Base-by-base conservation (phyloP, 768 basidiomycete genomes). In the Punctularia strigosozonata region DNA sequence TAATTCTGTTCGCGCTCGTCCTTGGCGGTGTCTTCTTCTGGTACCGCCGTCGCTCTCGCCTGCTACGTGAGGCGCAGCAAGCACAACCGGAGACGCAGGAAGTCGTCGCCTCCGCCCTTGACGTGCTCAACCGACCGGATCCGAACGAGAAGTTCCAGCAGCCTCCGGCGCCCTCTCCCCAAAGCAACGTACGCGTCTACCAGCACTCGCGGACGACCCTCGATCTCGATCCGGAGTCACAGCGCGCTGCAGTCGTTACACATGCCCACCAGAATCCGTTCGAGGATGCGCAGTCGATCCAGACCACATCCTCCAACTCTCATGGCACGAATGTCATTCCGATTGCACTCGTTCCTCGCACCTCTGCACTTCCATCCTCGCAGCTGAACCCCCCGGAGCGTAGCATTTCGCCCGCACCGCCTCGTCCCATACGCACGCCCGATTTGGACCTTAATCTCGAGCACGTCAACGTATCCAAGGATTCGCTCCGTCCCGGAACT, bases 311-410 rank as follows among this genome's bases (percentile, higher is more conserved):
- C 7, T 75, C 78, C n/a, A 69, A 74, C 31, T 80, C 84, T 12
- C 79, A 83, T 52, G 73, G 74, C 31, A 83, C 86, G 18, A 89
- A 89, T 48, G 85, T 87, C 46, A 89, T 89, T 42, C 85, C 85
- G 44, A 88, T 89, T 43, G 85, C 85, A 10, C 66, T 88, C 31
- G 79, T 88, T 25, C 60, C 79, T 18, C 73, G 66, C 70, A 8
- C 57, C 30, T 39, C 58, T 31, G 68, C 73, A 13, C 43, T 14
- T 31, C 45, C 31, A 40, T 50, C 28, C 30, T 36, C n/a, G 26
- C 46, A 21, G 43, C 20, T 57, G 60, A 24, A 65, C 61, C 23
- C 35, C 46, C 22, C 33, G 24, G 10, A 39, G 34, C 14, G n/a
- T n/a, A n/a, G n/a, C n/a, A n/a, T n/a, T n/a, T n/a, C n/a, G n/a